phyloP scores from a whole-genome alignment of 2,329 filamentous ascomycete species.

The Tolypocladium album region DNA sequence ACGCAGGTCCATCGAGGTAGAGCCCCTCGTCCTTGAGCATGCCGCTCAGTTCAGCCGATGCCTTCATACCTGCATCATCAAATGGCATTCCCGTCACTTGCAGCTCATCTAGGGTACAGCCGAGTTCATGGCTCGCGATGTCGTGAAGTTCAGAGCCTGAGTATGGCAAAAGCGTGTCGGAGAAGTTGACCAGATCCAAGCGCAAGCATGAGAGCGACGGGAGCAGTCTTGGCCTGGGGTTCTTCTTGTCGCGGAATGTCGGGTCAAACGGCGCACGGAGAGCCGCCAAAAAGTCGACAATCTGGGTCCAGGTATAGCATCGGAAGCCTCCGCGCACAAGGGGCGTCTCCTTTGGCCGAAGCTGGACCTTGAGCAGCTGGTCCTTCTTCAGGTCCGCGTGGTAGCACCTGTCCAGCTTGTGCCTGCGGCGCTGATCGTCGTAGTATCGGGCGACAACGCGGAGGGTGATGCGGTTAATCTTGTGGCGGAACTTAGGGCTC shows the following conservation, averaged over 20 bases:
- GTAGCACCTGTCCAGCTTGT: constrained; percentile 29
- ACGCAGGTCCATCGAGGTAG: constrained; percentile 32
- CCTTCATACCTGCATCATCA: constrained; percentile 36
- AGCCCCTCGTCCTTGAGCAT: constrained; percentile 44
- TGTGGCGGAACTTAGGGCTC: constrained; percentile 27
- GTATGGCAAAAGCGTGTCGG: constrained; percentile 31
- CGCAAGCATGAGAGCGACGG: constrained; percentile 36
- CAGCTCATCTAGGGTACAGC: constrained; percentile 41
- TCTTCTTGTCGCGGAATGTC: constrained; percentile 19
- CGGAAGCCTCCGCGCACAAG: constrained; percentile 41
- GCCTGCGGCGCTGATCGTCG: constrained; percentile 35
- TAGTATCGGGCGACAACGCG: constrained; percentile 46
- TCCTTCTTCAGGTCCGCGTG: constrained; percentile 31
- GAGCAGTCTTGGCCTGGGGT: constrained; percentile 30
- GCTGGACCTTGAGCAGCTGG: constrained; percentile 29
- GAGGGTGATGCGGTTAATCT: constrained; percentile 35
- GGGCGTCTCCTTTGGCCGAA: constrained; percentile 31
- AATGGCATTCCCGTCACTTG: constrained; percentile 40
- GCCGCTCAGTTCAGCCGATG: constrained; percentile 35
- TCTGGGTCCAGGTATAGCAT: constrained; percentile 43
- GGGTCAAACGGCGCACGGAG: constrained; percentile 41
- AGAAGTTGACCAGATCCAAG: constrained; percentile 45
- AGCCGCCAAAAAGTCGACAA: constrained; percentile 40
- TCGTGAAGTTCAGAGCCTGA: constrained; percentile 39
- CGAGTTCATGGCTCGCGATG: constrained; percentile 41